phyloP scores from a whole-genome alignment of 192 early-diverging fungal species.

The Phycomyces nitens region DNA sequence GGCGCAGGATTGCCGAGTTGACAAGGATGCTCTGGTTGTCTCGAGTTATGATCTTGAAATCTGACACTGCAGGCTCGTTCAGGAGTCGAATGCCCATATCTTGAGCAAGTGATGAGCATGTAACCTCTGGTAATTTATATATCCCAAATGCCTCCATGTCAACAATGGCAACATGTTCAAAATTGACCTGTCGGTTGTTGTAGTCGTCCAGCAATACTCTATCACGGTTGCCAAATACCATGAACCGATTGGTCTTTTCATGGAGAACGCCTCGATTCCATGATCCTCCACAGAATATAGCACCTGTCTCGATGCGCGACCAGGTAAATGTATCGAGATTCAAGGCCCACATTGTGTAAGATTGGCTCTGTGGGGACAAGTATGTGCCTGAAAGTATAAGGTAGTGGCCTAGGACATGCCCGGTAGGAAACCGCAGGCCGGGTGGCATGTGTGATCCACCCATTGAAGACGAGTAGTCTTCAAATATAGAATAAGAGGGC shows the following conservation, averaged over 20 bases:
- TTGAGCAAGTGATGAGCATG: constrained; percentile 54
- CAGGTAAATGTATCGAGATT: constrained; percentile 59
- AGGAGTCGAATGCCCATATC: constrained; percentile 58
- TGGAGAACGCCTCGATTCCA: constrained; percentile 76
- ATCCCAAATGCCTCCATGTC: constrained; percentile 73
- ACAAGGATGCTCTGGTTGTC: constrained; percentile 52
- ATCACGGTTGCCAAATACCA: constrained; percentile 70
- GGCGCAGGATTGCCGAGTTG: constrained; percentile 50
- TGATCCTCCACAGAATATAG: constrained; percentile 63
- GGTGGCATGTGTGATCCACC: constrained; percentile 62
- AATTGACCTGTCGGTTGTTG: constrained; percentile 75
- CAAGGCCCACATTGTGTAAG: constrained; percentile 71
- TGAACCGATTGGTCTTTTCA: constrained; percentile 58
- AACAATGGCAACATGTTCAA: constrained; percentile 68
- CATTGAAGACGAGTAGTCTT: constrained; percentile 69
- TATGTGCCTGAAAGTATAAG: constrained; percentile 71
- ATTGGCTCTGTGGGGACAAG: constrained; percentile 60
- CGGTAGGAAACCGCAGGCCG: constrained; percentile 74
- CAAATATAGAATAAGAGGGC: constrained; percentile 44
- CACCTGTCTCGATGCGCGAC: constrained; percentile 67
- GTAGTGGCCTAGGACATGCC: constrained; percentile 65
- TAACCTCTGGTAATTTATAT: constrained; percentile 51
- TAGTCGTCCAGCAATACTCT: constrained; percentile 73
- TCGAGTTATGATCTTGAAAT: constrained; percentile 54
- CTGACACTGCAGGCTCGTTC: constrained; percentile 53